Conservation (phyloP, 306 rosid species). For the Rosa multiflora region DNA sequence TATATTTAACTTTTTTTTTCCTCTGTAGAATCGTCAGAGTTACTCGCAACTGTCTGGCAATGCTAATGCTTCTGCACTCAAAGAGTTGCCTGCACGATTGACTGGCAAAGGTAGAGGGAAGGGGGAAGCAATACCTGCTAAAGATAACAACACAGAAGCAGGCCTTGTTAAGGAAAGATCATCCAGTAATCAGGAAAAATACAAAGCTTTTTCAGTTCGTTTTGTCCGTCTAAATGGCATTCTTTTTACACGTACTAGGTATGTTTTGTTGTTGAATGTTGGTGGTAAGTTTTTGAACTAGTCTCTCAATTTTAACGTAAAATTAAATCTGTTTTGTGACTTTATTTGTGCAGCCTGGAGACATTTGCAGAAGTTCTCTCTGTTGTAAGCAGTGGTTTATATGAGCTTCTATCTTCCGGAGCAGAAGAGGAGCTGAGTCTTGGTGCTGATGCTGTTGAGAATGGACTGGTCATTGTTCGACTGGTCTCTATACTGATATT, state of each 20-base stretch:
- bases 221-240: constrained; percentile 95
- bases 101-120: constrained; percentile 69
- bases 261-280: constrained; percentile 19
- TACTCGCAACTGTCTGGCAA: constrained; percentile 69
- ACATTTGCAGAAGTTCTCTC: constrained; percentile 80
- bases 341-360: constrained; percentile 61
- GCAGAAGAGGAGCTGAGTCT: constrained; percentile 61
- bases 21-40: constrained; percentile 80
- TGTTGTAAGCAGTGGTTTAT: constrained; percentile 52
- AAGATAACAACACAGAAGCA: constrained; percentile 42
- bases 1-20: neutral
- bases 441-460: constrained; percentile 65
- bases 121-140: constrained; percentile 50
- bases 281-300: too few species aligned
- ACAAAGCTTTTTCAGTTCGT: constrained; percentile 62
- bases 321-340: constrained; percentile 8
- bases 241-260: constrained; percentile 92
- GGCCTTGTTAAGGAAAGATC: constrained; percentile 46
- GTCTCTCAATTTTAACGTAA: neutral
- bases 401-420: constrained; percentile 65
- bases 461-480: constrained; percentile 68
- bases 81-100: constrained; percentile 52
- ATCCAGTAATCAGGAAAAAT: constrained; percentile 43
- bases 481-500: constrained; percentile 70
- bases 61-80: constrained; percentile 45